Base-by-base conservation (phyloP, 257 asterid genomes). In the Nyctanthes arbortristis region DNA sequence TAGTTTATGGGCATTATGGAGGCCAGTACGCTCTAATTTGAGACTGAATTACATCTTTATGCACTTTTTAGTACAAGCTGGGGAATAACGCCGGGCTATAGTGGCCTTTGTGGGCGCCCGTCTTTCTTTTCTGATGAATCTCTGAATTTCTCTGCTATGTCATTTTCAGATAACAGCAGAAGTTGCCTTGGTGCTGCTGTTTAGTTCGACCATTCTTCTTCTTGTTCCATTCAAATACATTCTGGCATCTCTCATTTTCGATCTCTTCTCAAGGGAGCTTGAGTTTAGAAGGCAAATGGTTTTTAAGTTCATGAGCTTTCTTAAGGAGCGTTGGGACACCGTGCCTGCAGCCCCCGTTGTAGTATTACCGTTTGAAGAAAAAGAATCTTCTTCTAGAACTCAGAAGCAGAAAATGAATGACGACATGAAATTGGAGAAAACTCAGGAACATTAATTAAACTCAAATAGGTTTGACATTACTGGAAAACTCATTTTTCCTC, bases 341-440 rank as follows among this genome's bases (percentile, higher is more conserved):
- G 85, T 94, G 59, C 99, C 99, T 0, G 99, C 95, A 32, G 84
- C 97, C 59, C 95, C 97, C 7, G 99, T 94, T 33, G 90, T 84
- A 18, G 97, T 94, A 47, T 78, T 88, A 57, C 99, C 97, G 2
- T 84, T 72, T 2, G 83, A 87, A 85, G 81, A 71, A 49, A 79
- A 76, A 70, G 81, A 84, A 60, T 65, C 85, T 5, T 73, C 66
- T 34, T 63, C 70, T 5, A 66, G 59, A 68, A 52, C 27, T 29
- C 65, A 61, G 30, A 73, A 71, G 31, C 40, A 57, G 43, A 34
- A 24, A 35, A 55, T 35, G 65, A 76, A 69, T 32, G 81, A 75
- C 39, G 24, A 14, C 24, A 64, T 52, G 9, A 78, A 80, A 40
- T 72, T 67, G 9, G 81, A 80, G 45, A 69, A 52, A 69, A 63